Base-by-base conservation (phyloP, 768 basidiomycete genomes). In the Cantharellus cinnabarinus region DNA sequence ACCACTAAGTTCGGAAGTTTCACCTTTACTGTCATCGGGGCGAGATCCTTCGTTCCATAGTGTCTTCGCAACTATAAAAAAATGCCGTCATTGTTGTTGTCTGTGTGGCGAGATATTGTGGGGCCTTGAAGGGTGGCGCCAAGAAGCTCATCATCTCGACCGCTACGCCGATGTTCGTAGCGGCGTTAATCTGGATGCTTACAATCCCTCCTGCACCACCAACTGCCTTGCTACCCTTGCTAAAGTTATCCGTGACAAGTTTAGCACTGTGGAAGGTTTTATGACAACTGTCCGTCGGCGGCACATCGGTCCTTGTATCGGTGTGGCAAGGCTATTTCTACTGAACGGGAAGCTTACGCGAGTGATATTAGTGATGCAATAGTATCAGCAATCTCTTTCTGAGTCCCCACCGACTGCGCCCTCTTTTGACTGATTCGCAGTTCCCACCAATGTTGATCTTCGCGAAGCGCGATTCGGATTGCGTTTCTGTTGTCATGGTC, bases 71-170 rank as follows among this genome's bases (percentile, higher is more conserved):
- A 95, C 91, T 68, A 78, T 72, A 65, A 91, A 95, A 14, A 93
- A 91, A 66, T 64, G 70, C 64, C 39, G 14, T 57, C 41, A 41
- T 14, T 1, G 14, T 7, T 5, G 39, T 41, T 57, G 15, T 40
- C 10, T 7, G 37, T 60, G 2, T 5, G 37, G 2, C 35, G 3
- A 39, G 60, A 14, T 61, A 5, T 62, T 67, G 14, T 59, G 86
- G 83, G 77, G 94, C 94, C 76, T 76, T 99, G 74, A 89, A 93
- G 75, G 94, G 94, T 66, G 94, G 94, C 71, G 94, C 94, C 69
- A 97, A 98, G 83, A 98, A 97, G 78, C 94, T 99, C 70, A 77
- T 99, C 75, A 98, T 99, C 79, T 94, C 93, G 64, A 94, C 89
- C 40, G 89, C 91, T 70, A 89, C 90, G 3, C 89, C 89, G 65